Percentiles rank a stretch among this genome's conserved stretches.
phyloP scores from a whole-genome alignment of 192 early-diverging fungal genomes.

The Podila horticola region DNA sequence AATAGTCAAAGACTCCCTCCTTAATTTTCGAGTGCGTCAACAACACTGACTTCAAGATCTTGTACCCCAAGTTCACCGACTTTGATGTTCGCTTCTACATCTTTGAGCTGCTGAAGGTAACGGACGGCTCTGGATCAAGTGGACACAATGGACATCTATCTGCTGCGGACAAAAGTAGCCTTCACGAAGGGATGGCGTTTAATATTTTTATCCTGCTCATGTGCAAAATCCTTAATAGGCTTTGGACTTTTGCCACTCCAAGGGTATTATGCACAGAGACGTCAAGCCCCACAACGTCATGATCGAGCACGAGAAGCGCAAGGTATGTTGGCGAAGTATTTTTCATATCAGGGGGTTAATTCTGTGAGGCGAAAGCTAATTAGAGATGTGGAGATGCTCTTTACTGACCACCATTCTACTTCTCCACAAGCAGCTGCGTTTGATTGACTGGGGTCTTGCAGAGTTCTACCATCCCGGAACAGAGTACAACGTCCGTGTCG shows the following conservation, averaged over 20 bases:
- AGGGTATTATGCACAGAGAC: slow-evolving; percentile 99
- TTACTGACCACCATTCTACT: slow-evolving; percentile 4
- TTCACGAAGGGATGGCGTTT: neutral
- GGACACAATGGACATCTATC: no score
- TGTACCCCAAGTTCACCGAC: slow-evolving; percentile 95
- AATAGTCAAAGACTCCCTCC: slow-evolving; percentile 93
- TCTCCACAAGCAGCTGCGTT: slow-evolving; percentile 69
- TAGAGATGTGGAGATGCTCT: neutral
- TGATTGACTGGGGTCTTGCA: slow-evolving; percentile 99
- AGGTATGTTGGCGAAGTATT: slow-evolving; percentile 46
- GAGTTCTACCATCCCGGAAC: slow-evolving; percentile 99
- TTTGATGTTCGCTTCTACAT: slow-evolving; percentile 98
- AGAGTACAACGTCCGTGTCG: slow-evolving; percentile 98
- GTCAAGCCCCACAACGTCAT: slow-evolving; percentile 99
- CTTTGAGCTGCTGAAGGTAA: slow-evolving; percentile 92
- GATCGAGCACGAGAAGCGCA: slow-evolving; percentile 98
- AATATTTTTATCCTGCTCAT: neutral
- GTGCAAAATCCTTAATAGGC: slow-evolving; percentile 64
- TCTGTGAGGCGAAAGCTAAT: neutral
- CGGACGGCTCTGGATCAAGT: neutral
- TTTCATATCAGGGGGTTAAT: no score
- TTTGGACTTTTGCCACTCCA: slow-evolving; percentile 97
- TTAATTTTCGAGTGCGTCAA: slow-evolving; percentile 98
- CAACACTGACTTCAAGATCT: slow-evolving; percentile 96
- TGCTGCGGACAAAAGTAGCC: neutral